Percentiles rank a stretch among this genome's conserved stretches.
phyloP scores from a whole-genome alignment of 2,329 filamentous ascomycete genomes.

The Diaporthe ampelina region DNA sequence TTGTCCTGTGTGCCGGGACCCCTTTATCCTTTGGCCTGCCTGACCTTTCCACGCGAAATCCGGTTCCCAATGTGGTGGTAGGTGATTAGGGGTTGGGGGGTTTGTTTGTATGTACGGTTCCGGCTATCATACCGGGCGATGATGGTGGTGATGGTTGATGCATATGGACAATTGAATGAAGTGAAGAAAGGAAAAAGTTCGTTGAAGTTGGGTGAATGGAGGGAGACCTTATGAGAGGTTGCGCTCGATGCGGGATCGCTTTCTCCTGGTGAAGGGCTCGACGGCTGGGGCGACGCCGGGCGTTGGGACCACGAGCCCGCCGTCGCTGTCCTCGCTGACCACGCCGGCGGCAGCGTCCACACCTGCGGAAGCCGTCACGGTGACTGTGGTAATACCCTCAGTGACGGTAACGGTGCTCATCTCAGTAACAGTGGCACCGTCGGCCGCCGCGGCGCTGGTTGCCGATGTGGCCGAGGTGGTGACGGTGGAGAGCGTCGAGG shows the following conservation, averaged over 20 bases:
- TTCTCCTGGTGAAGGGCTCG: conserved; percentile 35
- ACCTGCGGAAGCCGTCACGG: conserved; percentile 29
- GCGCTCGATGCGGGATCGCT: conserved; percentile 39
- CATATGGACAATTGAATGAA: conserved; percentile 28
- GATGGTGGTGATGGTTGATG: conserved; percentile 19
- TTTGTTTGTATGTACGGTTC: neutral
- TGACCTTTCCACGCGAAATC: neutral
- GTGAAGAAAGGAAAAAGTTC: neutral
- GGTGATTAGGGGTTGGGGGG: neutral
- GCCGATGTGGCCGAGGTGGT: conserved; percentile 25
- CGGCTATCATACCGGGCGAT: neutral
- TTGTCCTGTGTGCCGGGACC: conserved; percentile 1
- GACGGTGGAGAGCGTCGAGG: conserved; percentile 40
- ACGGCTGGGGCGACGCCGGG: conserved; percentile 39
- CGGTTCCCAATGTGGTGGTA: conserved; percentile 3
- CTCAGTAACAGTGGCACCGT: conserved; percentile 29
- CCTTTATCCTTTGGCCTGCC: neutral
- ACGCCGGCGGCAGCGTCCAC: neutral
- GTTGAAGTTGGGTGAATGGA: neutral
- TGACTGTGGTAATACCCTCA: conserved; percentile 36
- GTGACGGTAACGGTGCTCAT: conserved; percentile 41
- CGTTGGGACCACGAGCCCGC: conserved; percentile 24
- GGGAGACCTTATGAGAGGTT: conserved; percentile 1
- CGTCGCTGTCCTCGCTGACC: conserved; percentile 29
- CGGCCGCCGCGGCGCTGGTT: conserved; percentile 4